Percentiles rank a stretch among this genome's conserved stretches.
These are phyloP conservation scores for Chlorella variabilis DNA, from an alignment of 163 green algal species.

Conservation along the genomic window DNA sequence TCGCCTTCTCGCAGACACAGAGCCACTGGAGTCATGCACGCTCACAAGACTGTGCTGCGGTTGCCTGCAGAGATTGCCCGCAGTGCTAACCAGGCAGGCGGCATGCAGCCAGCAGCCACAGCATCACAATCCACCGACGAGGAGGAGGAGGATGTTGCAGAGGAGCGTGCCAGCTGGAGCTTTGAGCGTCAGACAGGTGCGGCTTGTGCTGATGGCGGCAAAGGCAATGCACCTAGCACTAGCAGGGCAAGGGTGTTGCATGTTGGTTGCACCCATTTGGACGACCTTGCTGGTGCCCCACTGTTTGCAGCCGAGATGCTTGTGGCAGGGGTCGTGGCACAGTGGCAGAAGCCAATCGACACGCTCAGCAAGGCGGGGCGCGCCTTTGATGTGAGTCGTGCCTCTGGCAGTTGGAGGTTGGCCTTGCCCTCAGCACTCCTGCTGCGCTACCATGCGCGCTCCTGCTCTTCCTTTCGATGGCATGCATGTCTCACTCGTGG, in stretches of 20 bases:
- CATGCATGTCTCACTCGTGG: neutral
- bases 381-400: slow-evolving; percentile 76
- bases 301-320: slow-evolving; percentile 61
- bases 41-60: neutral
- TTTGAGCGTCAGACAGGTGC: slow-evolving; percentile 51
- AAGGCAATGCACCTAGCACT: no score
- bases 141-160: slow-evolving; percentile 39
- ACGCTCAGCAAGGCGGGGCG: slow-evolving; percentile 70
- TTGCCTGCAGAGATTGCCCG: neutral
- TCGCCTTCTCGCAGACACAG: no score
- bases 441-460: neutral
- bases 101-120: slow-evolving; percentile 21
- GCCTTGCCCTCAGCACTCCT: neutral
- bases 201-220: neutral
- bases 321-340: slow-evolving; percentile 44
- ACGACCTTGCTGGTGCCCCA: neutral
- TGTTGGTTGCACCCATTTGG: no score
- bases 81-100: slow-evolving; percentile 26
- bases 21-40: neutral
- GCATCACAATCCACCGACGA: slow-evolving; percentile 23
- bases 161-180: slow-evolving; percentile 47
- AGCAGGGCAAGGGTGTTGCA: no score
- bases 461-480: neutral
- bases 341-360: slow-evolving; percentile 73
- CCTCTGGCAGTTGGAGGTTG: no score